These are phyloP conservation scores for Cichorium intybus DNA, from an alignment of 140 eudicot genomes.

Conservation along the genomic window DNA sequence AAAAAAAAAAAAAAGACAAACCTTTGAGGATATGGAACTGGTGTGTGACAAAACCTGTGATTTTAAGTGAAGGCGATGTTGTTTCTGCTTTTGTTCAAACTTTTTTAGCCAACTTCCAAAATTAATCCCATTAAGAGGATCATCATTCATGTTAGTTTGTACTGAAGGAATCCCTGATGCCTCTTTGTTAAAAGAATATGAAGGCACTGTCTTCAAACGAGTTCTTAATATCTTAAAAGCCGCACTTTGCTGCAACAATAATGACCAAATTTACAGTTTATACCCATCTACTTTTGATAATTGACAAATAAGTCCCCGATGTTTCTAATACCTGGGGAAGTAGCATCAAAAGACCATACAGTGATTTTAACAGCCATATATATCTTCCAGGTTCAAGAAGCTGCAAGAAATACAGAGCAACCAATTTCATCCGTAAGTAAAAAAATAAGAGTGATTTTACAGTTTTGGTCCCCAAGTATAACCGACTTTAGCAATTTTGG, in stretches of 20 bases:
- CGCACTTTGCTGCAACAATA: conserved; percentile 88
- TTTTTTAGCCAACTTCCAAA: conserved; percentile 56
- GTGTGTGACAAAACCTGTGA: conserved; percentile 40
- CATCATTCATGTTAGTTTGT: conserved; percentile 44
- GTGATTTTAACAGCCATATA: conserved; percentile 71
- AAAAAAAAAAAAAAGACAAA: neutral
- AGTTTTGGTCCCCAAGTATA: too few species aligned
- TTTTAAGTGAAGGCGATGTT: conserved; percentile 61
- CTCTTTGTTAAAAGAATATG: conserved; percentile 67
- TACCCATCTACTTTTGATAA: neutral
- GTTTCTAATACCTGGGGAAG: conserved; percentile 69
- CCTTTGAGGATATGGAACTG: conserved; percentile 51
- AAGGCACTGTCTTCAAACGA: conserved; percentile 87
- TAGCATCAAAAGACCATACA: conserved; percentile 84
- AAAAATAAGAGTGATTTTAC: too few species aligned
- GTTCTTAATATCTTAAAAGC: conserved; percentile 90
- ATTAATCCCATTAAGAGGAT: conserved; percentile 54
- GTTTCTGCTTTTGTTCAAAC: conserved; percentile 61
- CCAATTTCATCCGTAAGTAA: too few species aligned
- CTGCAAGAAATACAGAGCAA: conserved; percentile 56
- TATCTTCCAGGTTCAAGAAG: conserved; percentile 91
- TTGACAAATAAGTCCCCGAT: neutral
- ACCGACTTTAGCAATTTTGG: too few species aligned
- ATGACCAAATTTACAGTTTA: too few species aligned
- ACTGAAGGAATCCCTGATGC: conserved; percentile 29